phyloP scores from a whole-genome alignment of 2,329 filamentous ascomycete genomes.

The Lasiodiplodia sp. region DNA sequence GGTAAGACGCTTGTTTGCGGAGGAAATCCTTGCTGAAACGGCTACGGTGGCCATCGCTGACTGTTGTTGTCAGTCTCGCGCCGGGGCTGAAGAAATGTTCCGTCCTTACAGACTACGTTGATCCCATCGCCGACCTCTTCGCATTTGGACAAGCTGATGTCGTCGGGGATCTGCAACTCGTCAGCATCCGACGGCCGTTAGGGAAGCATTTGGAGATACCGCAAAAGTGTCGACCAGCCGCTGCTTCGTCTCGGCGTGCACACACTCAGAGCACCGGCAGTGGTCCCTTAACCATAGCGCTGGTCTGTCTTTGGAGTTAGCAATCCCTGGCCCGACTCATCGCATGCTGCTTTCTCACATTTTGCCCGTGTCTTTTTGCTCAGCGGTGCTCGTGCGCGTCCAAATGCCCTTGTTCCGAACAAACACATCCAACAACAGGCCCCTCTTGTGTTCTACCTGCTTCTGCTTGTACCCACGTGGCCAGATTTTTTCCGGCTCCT shows the following conservation, averaged over 20 bases:
- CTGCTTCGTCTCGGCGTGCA: constrained; percentile 75
- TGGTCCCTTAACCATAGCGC: constrained; percentile 59
- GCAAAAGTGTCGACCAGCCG: constrained; percentile 72
- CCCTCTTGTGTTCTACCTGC: neutral
- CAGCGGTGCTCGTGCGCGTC: too few relatives aligned
- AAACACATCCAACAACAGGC: neutral
- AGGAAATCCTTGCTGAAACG: constrained; percentile 68
- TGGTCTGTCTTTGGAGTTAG: neutral
- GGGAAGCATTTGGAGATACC: constrained; percentile 47
- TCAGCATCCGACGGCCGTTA: neutral
- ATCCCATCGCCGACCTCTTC: constrained; percentile 32
- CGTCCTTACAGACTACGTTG: constrained; percentile 39
- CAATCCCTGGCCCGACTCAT: neutral
- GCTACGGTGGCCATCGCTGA: constrained; percentile 71
- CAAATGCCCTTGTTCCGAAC: neutral
- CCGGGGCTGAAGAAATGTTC: constrained; percentile 21
- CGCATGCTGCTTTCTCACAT: neutral
- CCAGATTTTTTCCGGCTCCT: too few relatives aligned
- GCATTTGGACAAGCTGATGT: constrained; percentile 38
- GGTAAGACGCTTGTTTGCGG: constrained; percentile 37
- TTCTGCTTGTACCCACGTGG: too few relatives aligned
- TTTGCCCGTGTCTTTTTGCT: too few relatives aligned
- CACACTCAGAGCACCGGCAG: constrained; percentile 71
- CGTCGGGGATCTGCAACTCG: constrained; percentile 37
- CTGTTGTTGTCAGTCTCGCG: constrained; percentile 34